Evolutionary conservation across 2,329 filamentous ascomycete genomes (phyloP).

Genomic region (Epichloe scottii): DNA sequence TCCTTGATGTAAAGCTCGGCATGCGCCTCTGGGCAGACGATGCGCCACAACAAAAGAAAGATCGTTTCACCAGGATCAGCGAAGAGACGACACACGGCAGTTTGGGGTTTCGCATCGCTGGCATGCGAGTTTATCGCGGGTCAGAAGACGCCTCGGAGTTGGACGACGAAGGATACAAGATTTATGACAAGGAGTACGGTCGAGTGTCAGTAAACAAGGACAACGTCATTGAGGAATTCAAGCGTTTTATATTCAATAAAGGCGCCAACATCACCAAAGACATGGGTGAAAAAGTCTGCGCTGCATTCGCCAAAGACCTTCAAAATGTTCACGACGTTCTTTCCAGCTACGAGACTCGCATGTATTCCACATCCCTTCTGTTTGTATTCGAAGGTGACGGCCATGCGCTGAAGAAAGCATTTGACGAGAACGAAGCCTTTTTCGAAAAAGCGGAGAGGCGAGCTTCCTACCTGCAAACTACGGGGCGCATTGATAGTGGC

Average conservation of each 20-base stretch:
- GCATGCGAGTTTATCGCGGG: conserved; percentile 52
- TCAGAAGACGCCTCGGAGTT: conserved; percentile 37
- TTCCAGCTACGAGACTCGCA: conserved; percentile 44
- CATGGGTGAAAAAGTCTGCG: conserved; percentile 41
- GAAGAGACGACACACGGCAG: conserved; percentile 46
- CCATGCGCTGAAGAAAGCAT: conserved; percentile 35
- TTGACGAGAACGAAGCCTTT: conserved; percentile 40
- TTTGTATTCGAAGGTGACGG: conserved; percentile 56
- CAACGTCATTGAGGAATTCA: conserved; percentile 42
- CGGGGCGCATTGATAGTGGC: conserved; percentile 41
- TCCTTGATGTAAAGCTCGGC: conserved; percentile 88
- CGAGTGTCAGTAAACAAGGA: conserved; percentile 36
- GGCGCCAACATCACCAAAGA: conserved; percentile 46
- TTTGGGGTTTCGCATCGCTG: conserved; percentile 50
- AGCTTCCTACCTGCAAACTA: conserved; percentile 17
- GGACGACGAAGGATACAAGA: conserved; percentile 41
- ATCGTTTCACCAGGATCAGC: conserved; percentile 47
- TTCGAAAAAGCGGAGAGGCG: conserved; percentile 36
- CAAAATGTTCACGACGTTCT: conserved; percentile 39
- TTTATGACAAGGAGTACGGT: conserved; percentile 54
- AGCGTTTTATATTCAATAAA: conserved; percentile 45
- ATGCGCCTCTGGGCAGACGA: conserved; percentile 74
- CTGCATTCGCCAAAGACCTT: conserved; percentile 41
- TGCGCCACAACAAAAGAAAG: conserved; percentile 45
- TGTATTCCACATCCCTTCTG: conserved; percentile 51